phyloP scores from a whole-genome alignment of 2,329 filamentous ascomycete genomes.

The Colletotrichum sp. region DNA sequence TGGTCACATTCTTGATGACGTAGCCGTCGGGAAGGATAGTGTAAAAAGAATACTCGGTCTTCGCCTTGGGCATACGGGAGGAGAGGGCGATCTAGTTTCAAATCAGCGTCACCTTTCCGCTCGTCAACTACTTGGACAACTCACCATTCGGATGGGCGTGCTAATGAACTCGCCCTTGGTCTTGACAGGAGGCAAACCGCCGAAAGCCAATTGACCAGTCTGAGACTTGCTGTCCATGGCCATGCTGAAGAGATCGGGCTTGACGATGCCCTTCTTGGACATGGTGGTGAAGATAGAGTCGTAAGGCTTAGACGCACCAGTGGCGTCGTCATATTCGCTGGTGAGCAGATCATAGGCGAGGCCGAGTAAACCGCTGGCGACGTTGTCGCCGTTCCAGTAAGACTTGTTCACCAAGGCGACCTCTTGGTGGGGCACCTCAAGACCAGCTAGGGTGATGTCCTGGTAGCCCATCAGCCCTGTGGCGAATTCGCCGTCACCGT shows the following conservation, averaged over 20 bases:
- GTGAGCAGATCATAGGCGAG: conserved; percentile 55
- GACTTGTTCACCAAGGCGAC: conserved; percentile 50
- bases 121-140: neutral
- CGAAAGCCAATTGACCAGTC: conserved; percentile 52
- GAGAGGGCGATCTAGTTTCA: neutral
- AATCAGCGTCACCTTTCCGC: neutral
- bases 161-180: neutral
- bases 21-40: neutral
- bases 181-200: conserved; percentile 50
- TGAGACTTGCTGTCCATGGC: conserved; percentile 30
- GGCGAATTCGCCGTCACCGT: conserved; percentile 47
- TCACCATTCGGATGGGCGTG: neutral
- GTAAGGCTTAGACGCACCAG: conserved; percentile 39
- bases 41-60: neutral
- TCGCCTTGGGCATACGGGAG: neutral
- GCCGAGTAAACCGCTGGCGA: conserved; percentile 54
- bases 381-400: conserved; percentile 46
- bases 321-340: conserved; percentile 33
- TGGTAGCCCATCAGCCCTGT: conserved; percentile 42
- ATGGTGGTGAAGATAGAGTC: conserved; percentile 56
- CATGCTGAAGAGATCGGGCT: conserved; percentile 50
- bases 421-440: conserved; percentile 47
- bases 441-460: conserved; percentile 46
- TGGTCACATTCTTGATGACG: neutral
- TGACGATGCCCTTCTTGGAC: conserved; percentile 44